Conservation (phyloP, 73 alveolate species). For the Paramecium octaurelia region DNA sequence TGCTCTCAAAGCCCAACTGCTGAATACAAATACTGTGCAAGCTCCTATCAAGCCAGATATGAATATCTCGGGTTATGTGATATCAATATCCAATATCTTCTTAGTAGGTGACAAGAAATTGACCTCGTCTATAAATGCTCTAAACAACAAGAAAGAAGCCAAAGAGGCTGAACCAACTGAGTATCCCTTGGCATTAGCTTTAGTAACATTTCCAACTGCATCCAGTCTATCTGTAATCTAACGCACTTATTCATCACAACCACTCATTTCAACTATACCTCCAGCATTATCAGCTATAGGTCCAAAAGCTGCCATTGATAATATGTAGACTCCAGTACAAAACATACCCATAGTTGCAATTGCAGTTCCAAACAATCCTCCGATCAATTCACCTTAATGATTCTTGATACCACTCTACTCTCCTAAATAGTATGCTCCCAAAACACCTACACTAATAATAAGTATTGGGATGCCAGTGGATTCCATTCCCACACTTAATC, state of each 20-base stretch:
- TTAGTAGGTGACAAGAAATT: conserved; percentile 63
- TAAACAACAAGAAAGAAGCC: conserved; percentile 69
- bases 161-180: conserved; percentile 90
- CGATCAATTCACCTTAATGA: conserved; percentile 62
- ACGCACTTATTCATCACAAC: conserved; percentile 71
- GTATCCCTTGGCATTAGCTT: conserved; percentile 91
- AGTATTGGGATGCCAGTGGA: conserved; percentile 85
- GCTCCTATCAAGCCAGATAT: conserved; percentile 79
- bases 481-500: conserved; percentile 79
- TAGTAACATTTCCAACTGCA: conserved; percentile 94
- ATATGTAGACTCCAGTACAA: conserved; percentile 83
- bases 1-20: conserved; percentile 83
- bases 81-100: conserved; percentile 64
- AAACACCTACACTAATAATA: conserved; percentile 75
- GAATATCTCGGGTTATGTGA: conserved; percentile 82
- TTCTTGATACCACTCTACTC: conserved; percentile 73
- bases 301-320: conserved; percentile 92
- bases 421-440: conserved; percentile 80
- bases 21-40: conserved; percentile 77
- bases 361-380: conserved; percentile 94
- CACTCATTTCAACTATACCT: conserved; percentile 79
- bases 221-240: conserved; percentile 89
- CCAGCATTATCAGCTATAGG: conserved; percentile 95
- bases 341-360: conserved; percentile 95
- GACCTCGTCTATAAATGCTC: conserved; percentile 90